Percentiles rank a stretch among this genome's conserved stretches.
Conservation (phyloP, 169 alveolate genomes). For the Plasmodium sp. region DNA sequence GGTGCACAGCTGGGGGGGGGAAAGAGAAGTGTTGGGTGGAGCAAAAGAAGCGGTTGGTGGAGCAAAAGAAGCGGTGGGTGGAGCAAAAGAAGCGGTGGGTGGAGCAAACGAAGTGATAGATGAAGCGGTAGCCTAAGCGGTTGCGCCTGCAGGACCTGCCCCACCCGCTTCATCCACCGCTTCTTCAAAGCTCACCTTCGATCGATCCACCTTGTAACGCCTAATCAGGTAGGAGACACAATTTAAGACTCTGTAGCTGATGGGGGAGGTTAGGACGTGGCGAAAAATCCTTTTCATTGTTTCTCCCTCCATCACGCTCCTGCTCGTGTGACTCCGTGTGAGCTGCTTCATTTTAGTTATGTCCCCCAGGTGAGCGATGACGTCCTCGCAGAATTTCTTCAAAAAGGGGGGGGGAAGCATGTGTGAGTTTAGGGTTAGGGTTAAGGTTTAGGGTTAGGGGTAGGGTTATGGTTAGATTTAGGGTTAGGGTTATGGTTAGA, state of each 20-base stretch:
- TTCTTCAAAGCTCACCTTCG: neutral
- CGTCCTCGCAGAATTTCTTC: conserved; percentile 7
- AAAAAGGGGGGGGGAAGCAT: neutral
- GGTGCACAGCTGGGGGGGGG: conserved; percentile 15
- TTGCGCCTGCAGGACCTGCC: too few relatives aligned
- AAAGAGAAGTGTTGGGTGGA: neutral
- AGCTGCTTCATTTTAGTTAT: conserved; percentile 24
- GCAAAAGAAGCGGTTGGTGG: too few relatives aligned
- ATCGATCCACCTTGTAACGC: conserved; percentile 6
- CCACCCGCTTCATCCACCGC: too few relatives aligned
- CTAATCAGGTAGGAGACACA: conserved; percentile 17
- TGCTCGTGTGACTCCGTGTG: neutral
- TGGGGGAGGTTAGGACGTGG: conserved; percentile 8
- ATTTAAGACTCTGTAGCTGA: conserved; percentile 15
- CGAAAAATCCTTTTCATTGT: conserved; percentile 17
- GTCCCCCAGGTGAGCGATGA: conserved; percentile 10
- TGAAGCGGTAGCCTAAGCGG: too few relatives aligned
- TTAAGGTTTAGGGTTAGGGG: too few relatives aligned
- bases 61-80: neutral
- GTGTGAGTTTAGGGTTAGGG: neutral
- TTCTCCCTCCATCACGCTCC: conserved; percentile 3
- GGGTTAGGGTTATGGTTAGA: too few relatives aligned
- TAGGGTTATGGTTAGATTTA: too few relatives aligned
- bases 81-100: neutral
- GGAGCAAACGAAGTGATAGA: neutral